Conservation (phyloP, 2,329 filamentous ascomycete genomes). For the Gaeumannomyces tritici region DNA sequence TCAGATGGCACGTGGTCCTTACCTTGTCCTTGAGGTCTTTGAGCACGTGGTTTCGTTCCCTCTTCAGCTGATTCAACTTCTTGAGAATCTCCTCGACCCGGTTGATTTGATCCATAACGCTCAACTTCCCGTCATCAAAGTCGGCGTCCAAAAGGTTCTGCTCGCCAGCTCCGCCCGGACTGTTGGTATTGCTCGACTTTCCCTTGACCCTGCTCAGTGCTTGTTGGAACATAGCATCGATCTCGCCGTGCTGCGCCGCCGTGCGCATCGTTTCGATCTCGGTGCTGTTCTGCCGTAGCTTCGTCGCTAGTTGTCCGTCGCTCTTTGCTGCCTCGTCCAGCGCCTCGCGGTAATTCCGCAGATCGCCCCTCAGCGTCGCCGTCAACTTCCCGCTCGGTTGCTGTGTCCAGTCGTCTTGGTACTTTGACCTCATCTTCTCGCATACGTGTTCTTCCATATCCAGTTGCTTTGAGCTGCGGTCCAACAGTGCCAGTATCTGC, state of each 20-base stretch:
- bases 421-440: slow-evolving; percentile 98
- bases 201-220: slow-evolving; percentile 72
- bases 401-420: slow-evolving; percentile 91
- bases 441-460: slow-evolving; percentile 98
- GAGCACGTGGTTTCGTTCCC: slow-evolving; percentile 81
- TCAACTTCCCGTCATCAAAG: slow-evolving; percentile 70
- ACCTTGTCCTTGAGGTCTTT: slow-evolving; percentile 99
- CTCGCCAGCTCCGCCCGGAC: slow-evolving; percentile 50
- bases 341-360: slow-evolving; percentile 79
- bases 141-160: slow-evolving; percentile 85
- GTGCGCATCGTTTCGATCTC: slow-evolving; percentile 94
- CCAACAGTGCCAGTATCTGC: slow-evolving; percentile 60
- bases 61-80: slow-evolving; percentile 85
- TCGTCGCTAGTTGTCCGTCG: slow-evolving; percentile 73
- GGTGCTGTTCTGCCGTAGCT: slow-evolving; percentile 73
- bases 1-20: slow-evolving; percentile 13
- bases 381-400: slow-evolving; percentile 89
- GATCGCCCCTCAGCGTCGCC: slow-evolving; percentile 75
- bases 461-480: slow-evolving; percentile 75
- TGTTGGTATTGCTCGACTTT: slow-evolving; percentile 50
- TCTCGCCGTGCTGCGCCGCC: slow-evolving; percentile 77
- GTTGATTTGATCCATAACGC: slow-evolving; percentile 80
- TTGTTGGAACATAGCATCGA: slow-evolving; percentile 80
- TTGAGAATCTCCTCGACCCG: slow-evolving; percentile 84
- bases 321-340: slow-evolving; percentile 83